Conservation (phyloP, 1,284 basidiomycete species). For the Caloboletus firmus region DNA sequence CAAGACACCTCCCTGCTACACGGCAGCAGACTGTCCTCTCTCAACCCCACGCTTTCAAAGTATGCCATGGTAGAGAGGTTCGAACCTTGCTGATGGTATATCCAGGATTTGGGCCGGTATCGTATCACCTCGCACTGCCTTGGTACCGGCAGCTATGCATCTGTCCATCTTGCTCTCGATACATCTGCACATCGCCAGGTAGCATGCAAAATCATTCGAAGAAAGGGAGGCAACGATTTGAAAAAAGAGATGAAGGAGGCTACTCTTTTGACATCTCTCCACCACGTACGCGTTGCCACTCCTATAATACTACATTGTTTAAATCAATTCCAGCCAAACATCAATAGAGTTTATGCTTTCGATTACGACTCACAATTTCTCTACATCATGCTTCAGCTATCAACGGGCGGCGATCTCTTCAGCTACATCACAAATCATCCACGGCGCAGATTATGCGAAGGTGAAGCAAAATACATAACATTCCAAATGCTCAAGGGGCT, state of each 20-base stretch:
- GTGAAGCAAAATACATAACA: conserved; percentile 81
- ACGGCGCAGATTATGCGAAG: conserved; percentile 60
- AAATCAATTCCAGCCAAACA: conserved; percentile 61
- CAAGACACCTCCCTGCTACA: conserved; percentile 52
- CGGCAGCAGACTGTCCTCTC: conserved; percentile 59
- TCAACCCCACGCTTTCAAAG: conserved; percentile 51
- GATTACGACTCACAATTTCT: conserved; percentile 62
- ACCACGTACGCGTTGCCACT: conserved; percentile 55
- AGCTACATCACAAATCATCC: conserved; percentile 73
- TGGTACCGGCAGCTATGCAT: conserved; percentile 79
- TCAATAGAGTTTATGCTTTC: conserved; percentile 74
- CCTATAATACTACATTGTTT: neutral
- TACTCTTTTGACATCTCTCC: conserved; percentile 62
- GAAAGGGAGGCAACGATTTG: conserved; percentile 54
- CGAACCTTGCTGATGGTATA: conserved; percentile 16
- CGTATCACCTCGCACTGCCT: conserved; percentile 72
- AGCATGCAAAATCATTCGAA: conserved; percentile 78
- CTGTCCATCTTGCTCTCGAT: conserved; percentile 75
- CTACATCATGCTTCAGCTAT: conserved; percentile 84
- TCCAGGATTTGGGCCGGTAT: conserved; percentile 58
- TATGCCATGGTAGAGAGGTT: conserved; percentile 26
- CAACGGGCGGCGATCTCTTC: conserved; percentile 85
- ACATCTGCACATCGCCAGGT: conserved; percentile 64
- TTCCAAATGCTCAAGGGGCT: conserved; percentile 77
- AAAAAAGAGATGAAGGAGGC: conserved; percentile 75